These are phyloP conservation scores for Cyanodermella asteris DNA, from an alignment of 2,329 filamentous ascomycete species.

Conservation along the genomic window DNA sequence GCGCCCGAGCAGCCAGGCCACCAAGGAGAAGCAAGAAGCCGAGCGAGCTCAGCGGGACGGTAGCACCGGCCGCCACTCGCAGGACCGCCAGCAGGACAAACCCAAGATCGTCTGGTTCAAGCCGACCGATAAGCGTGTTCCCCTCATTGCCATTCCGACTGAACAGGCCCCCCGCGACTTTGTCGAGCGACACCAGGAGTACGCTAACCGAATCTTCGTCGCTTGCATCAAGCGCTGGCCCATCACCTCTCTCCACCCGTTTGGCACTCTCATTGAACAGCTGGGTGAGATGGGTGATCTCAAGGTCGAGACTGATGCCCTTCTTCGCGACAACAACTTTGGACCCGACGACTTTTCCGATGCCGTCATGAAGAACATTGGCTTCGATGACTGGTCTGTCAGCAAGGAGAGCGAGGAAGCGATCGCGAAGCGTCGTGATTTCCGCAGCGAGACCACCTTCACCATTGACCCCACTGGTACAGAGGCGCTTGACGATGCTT, in stretches of 20 bases:
- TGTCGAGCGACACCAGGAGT: conserved; percentile 94
- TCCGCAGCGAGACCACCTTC: conserved; percentile 71
- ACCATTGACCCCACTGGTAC: conserved; percentile 80
- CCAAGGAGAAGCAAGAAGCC: conserved; percentile 97
- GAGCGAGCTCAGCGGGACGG: conserved; percentile 84
- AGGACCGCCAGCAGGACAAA: conserved; percentile 76
- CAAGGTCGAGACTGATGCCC: conserved; percentile 91
- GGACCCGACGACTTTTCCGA: conserved; percentile 94
- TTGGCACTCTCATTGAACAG: conserved; percentile 91
- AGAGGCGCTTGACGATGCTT: conserved; percentile 72
- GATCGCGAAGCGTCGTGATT: conserved; percentile 61
- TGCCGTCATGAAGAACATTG: conserved; percentile 79
- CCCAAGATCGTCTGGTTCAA: conserved; percentile 99
- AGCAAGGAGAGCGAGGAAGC: conserved; percentile 58
- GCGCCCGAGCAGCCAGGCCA: conserved; percentile 90
- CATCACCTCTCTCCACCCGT: conserved; percentile 96
- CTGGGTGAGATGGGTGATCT: conserved; percentile 93
- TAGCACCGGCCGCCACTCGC: conserved; percentile 45
- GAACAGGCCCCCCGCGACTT: conserved; percentile 96
- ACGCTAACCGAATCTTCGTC: conserved; percentile 93
- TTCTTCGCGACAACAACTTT: conserved; percentile 97
- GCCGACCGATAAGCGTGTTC: conserved; percentile 95
- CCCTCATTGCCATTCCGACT: conserved; percentile 90
- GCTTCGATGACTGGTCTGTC: conserved; percentile 77
- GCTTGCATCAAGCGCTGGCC: conserved; percentile 99